Evolutionary conservation across 2,329 filamentous ascomycete genomes (phyloP), one percentile per base, ranked within the genome.

Genomic region (Hymenoscyphus albidus): DNA sequence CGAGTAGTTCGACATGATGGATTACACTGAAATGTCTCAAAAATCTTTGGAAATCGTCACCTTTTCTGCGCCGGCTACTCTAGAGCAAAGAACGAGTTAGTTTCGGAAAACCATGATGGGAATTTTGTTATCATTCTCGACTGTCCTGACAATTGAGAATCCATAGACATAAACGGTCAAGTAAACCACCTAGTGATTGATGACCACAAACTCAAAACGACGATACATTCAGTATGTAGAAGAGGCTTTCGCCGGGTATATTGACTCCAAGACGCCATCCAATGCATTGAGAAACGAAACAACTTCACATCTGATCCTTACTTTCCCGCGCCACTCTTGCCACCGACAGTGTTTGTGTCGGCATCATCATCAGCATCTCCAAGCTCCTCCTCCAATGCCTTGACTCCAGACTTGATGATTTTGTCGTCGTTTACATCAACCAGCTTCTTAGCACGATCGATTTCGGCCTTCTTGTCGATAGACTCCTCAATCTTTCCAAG

Each of bases 401-500:
- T 74, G 5, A 78, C 80, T 6, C 80, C 80, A 38, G 83, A 82
- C 75, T 82, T 83, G 74, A 83, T 81, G 59, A 88, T 81, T 65
- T 83, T 83, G 56, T 86, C 88, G 74, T 88, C 87, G 70, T 89
- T 88, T 61, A 85, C 85, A 73, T 88, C 85, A 69, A 93, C 85
- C 61, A 87, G 85, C 80, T 93, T 93, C 67, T 93, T 83, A 61
- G 91, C 90, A 73, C 90, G 86, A 76, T 95, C 95, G 68, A 98
- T 87, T 74, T 93, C 88, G 75, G 88, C 88, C 71, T 96, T 92
- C 82, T 94, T 93, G 77, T 92, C 90, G 70, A 97, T 85, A 74
- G 96, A 86, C 79, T 97, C 93, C 75, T 92, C 88, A 62, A 98
- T 93, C 73, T 94, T 88, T 59, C 95, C 95, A 55, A 98, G 82